Percentiles rank a stretch among this genome's conserved stretches.
Evolutionary conservation across 2,329 filamentous ascomycete species (phyloP).

Genomic region (Arthrobotrys iridis): DNA sequence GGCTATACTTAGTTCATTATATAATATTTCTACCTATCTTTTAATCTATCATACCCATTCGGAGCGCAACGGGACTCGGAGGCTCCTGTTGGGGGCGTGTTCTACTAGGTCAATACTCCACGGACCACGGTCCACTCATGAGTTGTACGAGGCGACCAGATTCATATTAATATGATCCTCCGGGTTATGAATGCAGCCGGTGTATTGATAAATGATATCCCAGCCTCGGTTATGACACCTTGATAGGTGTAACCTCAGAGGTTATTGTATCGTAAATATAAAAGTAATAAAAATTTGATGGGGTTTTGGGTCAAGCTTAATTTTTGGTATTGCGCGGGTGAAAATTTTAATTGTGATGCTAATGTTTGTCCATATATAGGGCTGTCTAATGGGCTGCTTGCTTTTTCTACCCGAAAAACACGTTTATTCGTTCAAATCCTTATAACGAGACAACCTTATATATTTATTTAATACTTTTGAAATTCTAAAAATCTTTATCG

Average conservation of each 20-base stretch:
- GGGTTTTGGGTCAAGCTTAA: not conserved
- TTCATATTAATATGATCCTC: not conserved
- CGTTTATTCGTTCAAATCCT: too few relatives aligned
- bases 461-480: too few relatives aligned
- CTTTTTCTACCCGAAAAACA: too few relatives aligned
- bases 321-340: not conserved
- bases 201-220: not conserved
- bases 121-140: not conserved
- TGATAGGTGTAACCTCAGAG: not conserved
- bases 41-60: too few relatives aligned
- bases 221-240: not conserved
- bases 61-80: too few relatives aligned
- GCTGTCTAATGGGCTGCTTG: too few relatives aligned
- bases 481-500: too few relatives aligned
- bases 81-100: too few relatives aligned
- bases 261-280: not conserved
- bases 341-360: not conserved
- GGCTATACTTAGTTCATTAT: too few relatives aligned
- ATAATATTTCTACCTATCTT: too few relatives aligned
- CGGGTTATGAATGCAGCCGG: not conserved
- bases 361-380: not conserved
- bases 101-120: not conserved
- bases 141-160: not conserved
- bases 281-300: not conserved
- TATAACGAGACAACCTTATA: too few relatives aligned